These are phyloP conservation scores for Penicillium coffeae DNA, from an alignment of 495 filamentous ascomycete genomes.

Conservation along the genomic window DNA sequence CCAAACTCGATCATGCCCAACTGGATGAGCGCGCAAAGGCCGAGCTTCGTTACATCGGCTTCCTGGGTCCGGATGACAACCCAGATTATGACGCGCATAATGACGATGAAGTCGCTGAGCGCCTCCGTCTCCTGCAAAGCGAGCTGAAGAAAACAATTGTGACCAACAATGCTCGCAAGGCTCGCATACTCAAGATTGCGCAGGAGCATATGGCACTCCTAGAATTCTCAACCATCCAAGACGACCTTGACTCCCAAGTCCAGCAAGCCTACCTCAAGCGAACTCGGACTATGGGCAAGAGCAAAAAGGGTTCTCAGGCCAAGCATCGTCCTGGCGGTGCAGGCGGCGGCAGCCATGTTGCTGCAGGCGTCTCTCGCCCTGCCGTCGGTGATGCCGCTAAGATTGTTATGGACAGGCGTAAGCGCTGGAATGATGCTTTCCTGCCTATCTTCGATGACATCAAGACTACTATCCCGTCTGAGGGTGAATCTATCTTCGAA, in stretches of 20 bases:
- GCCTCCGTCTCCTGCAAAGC: conserved; percentile 76
- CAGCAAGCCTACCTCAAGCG: conserved; percentile 94
- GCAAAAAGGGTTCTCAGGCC: conserved; percentile 71
- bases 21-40: conserved; percentile 86
- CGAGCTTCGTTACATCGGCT: conserved; percentile 90
- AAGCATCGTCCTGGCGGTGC: conserved; percentile 65
- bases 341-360: conserved; percentile 51
- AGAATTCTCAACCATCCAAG: conserved; percentile 93
- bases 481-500: conserved; percentile 63
- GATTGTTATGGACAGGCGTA: conserved; percentile 82
- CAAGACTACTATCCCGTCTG: conserved; percentile 52
- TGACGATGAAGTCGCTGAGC: conserved; percentile 92
- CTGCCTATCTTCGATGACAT: conserved; percentile 81
- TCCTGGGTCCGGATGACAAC: conserved; percentile 67
- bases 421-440: conserved; percentile 83
- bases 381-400: conserved; percentile 88
- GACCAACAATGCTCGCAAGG: conserved; percentile 84
- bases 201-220: conserved; percentile 91
- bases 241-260: conserved; percentile 94
- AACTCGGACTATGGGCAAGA: conserved; percentile 89
- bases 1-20: conserved; percentile 74
- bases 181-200: conserved; percentile 76
- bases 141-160: conserved; percentile 77
- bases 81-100: conserved; percentile 80
- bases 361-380: conserved; percentile 59